Evolutionary conservation across 345 rosid genomes (phyloP), one percentile per base, ranked within the genome.

Genomic region (Eucalyptus marginata): DNA sequence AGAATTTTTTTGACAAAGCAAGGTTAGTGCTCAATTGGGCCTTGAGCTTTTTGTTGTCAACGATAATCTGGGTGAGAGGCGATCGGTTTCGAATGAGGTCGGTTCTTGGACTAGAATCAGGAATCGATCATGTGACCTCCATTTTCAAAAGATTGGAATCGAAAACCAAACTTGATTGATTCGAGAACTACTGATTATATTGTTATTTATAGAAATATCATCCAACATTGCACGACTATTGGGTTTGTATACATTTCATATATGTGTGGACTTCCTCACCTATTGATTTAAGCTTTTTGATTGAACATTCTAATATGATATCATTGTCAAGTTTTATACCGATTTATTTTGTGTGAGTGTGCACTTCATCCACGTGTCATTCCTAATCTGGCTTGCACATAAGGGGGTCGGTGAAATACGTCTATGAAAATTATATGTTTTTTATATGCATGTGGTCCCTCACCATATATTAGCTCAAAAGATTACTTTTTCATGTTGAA

Each of bases 171-270:
- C 2, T 13, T 25, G 27, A 2, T 40, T 5, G 29, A 76, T 2
- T 2, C 13, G 0, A 11, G 5, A 6, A 6, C 27, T 20, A 1
- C 47, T 6, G 0, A 0, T 40, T 20, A 11, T 76, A 6, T 0
- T 40, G 3, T 20, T 6, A 76, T 36, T 2, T 3, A 8, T 36
- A 18, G 4, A 71, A 71, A 2, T 71, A 7, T 71, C 25, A 52
- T 52, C 62, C 2, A 5, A 20, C 2, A 10, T 76, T 0, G 1
- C 3, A 20, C 0, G 3, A 40, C 3, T 76, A 6, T 22, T 13
- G 3, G 8, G 14, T 6, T 36, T 33, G 4, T 76, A 20, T 36
- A 10, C 3, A 13, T 76, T 76, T 18, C 3, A 20, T 10, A 10
- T 0, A 20, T 40, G 3, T 20, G 29, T 11, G 16, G 29, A 40